A percentile compares a stretch with the other conserved stretches of the same genome.
Evolutionary conservation across 1,139 yeast genomes (phyloP).

Genomic region (Magnusiomyces suaveolens): DNA sequence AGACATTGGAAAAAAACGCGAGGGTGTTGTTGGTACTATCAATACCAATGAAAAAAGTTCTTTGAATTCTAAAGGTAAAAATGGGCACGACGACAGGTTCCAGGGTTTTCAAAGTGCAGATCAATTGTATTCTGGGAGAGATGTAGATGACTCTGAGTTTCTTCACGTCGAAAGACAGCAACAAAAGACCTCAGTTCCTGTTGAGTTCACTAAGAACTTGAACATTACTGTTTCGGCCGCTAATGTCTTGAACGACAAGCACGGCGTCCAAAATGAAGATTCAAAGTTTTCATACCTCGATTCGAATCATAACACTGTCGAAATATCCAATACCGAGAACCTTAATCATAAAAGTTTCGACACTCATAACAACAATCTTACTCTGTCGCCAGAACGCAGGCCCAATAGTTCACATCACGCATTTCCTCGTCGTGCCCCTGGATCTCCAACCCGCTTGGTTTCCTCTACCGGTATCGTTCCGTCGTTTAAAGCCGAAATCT

Average conservation of each 20-base stretch:
- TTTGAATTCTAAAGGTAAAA: no score
- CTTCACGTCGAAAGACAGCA: not conserved
- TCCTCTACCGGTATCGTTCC: not conserved
- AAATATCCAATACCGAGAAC: not conserved
- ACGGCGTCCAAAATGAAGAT: not conserved
- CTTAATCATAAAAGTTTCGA: not conserved
- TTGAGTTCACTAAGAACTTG: not conserved
- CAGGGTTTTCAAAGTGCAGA: no score
- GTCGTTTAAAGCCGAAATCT: not conserved
- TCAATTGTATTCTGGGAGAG: no score
- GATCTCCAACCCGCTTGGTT: not conserved
- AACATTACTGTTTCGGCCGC: not conserved
- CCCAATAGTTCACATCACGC: not conserved
- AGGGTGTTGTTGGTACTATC: not conserved
- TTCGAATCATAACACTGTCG: not conserved
- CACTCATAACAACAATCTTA: no score
- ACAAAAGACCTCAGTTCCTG: not conserved
- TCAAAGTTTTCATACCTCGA: not conserved
- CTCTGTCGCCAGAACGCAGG: no score
- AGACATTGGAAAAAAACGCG: not conserved
- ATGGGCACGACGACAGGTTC: no score
- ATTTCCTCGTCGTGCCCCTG: not conserved
- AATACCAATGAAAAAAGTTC: no score
- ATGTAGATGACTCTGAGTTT: no score
- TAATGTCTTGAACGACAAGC: not conserved